phyloP scores from a whole-genome alignment of 2,329 filamentous ascomycete genomes.

The Berkeleyomyces rouxiae region DNA sequence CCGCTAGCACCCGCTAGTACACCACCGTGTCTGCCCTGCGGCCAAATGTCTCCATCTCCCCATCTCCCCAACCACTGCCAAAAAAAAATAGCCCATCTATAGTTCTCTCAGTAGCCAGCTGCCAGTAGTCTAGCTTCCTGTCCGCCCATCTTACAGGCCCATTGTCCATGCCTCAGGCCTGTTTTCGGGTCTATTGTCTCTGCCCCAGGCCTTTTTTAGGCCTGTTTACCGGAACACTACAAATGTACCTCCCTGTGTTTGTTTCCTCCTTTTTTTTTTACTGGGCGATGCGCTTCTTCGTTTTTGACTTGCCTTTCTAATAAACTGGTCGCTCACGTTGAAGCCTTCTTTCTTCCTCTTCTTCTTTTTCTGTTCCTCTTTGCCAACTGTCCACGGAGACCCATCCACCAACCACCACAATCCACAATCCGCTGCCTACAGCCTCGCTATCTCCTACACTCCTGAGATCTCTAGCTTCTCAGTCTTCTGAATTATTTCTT shows the following conservation, averaged over 20 bases:
- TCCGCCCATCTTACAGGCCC: background rate
- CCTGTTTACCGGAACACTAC: background rate
- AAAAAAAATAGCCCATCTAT: background rate
- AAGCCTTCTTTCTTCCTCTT: constrained; percentile 10
- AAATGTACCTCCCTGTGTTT: background rate
- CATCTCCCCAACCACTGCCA: background rate
- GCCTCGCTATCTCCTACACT: background rate
- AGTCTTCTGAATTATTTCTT: constrained; percentile 18
- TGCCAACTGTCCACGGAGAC: constrained; percentile 5
- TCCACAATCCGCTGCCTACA: constrained; percentile 11
- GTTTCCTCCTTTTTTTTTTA: constrained; percentile 8
- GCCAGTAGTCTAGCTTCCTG: too few relatives aligned
- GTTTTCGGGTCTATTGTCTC: background rate
- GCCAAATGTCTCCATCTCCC: background rate
- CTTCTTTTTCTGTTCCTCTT: constrained; percentile 10
- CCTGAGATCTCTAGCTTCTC: constrained; percentile 15
- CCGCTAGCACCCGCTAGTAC: background rate
- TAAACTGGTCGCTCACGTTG: constrained; percentile 7
- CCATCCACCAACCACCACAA: constrained; percentile 10
- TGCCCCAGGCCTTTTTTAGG: background rate
- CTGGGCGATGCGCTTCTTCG: background rate
- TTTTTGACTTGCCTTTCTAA: background rate
- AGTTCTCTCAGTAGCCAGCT: background rate
- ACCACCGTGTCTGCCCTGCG: background rate
- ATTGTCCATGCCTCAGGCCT: background rate